Conservation (phyloP, 2,329 filamentous ascomycete genomes). For the Nigrospora sphaerica region DNA sequence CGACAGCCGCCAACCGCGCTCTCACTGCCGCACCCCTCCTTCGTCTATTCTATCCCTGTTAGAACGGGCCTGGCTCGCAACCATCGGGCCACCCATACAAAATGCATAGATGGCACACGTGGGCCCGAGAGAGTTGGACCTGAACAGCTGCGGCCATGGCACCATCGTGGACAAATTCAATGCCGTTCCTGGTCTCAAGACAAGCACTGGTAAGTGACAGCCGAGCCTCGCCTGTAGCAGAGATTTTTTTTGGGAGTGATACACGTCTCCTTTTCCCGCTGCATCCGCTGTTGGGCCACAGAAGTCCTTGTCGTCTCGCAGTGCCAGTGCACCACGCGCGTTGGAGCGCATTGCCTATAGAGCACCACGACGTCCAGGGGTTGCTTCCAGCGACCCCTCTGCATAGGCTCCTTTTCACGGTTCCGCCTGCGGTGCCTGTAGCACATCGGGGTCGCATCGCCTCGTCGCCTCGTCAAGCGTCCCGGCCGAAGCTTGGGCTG, state of each 20-base stretch:
- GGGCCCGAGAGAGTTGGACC: conserved; percentile 22
- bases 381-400: too few relatives aligned
- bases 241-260: conserved; percentile 7
- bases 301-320: neutral
- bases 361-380: too few relatives aligned
- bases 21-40: too few relatives aligned
- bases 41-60: too few relatives aligned
- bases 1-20: too few relatives aligned
- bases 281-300: neutral
- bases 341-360: neutral
- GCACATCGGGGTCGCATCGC: too few relatives aligned
- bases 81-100: conserved; percentile 15
- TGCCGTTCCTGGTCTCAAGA: conserved; percentile 48
- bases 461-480: too few relatives aligned
- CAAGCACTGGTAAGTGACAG: conserved; percentile 48
- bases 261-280: neutral
- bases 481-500: too few relatives aligned
- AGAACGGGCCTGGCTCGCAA: neutral
- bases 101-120: conserved; percentile 26
- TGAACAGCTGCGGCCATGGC: conserved; percentile 24
- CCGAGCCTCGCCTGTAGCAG: conserved; percentile 4
- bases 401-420: too few relatives aligned
- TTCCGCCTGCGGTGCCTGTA: too few relatives aligned
- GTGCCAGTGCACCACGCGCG: neutral
- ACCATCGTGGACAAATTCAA: conserved; percentile 48